Evolutionary conservation across 2,329 filamentous ascomycete genomes (phyloP).

Genomic region (Cercospora brassicicola): DNA sequence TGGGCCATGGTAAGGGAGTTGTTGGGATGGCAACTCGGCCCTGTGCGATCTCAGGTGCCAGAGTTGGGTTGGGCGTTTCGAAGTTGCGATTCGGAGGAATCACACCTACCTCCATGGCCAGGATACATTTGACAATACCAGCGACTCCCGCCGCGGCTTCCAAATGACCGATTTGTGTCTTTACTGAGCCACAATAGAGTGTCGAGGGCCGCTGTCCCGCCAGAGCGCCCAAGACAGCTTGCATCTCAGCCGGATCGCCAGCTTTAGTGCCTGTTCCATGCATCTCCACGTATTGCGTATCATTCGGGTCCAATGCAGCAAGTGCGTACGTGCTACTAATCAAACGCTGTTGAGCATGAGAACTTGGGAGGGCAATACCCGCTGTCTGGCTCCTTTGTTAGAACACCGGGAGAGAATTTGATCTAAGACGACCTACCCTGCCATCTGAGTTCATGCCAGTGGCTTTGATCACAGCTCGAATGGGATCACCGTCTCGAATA

Average conservation of each 20-base stretch:
- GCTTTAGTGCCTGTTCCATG: slow-evolving; percentile 3
- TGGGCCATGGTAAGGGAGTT: no score
- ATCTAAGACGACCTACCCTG: no score
- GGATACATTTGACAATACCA: slow-evolving; percentile 14
- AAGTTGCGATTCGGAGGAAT: slow-evolving; percentile 33
- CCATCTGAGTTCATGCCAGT: slow-evolving; percentile 43
- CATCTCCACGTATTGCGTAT: not conserved
- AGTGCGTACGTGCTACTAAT: slow-evolving; percentile 5
- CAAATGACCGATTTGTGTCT: slow-evolving; percentile 19
- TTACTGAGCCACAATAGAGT: not conserved
- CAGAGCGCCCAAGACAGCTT: not conserved
- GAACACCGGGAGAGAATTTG: no score
- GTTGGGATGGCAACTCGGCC: no score
- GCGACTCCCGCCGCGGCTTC: slow-evolving; percentile 18
- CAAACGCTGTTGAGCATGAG: not conserved
- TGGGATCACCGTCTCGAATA: slow-evolving; percentile 19
- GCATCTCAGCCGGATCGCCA: not conserved
- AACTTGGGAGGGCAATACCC: not conserved
- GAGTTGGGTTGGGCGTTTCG: slow-evolving; percentile 4
- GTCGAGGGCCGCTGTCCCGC: slow-evolving; percentile 2
- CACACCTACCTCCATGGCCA: slow-evolving; percentile 28
- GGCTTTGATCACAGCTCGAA: slow-evolving; percentile 41
- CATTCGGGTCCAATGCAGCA: not conserved
- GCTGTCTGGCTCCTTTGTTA: slow-evolving; percentile 19
- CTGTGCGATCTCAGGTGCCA: not conserved